Conservation (phyloP, 73 alveolate genomes). For the Breviolum minutum region DNA sequence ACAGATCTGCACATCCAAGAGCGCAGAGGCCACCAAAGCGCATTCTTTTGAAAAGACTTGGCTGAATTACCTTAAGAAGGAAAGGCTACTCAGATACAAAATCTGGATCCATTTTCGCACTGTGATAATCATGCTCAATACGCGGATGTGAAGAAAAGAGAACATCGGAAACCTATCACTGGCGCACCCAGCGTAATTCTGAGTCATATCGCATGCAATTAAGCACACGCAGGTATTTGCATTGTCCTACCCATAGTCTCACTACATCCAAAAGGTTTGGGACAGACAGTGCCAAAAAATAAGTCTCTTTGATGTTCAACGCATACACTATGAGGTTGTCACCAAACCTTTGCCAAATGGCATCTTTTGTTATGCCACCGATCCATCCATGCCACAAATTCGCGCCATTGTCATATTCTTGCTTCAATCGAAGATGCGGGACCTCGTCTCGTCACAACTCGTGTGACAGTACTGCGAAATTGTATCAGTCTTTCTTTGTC, state of each 20-base stretch:
- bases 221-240: constrained; percentile 28
- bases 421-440: constrained; percentile 10
- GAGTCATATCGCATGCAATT: neutral
- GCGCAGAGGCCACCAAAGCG: neutral
- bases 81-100: no score
- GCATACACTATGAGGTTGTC: neutral
- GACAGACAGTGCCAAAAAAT: neutral
- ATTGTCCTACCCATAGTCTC: constrained; percentile 34
- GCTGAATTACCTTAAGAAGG: no score
- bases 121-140: no score
- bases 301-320: neutral
- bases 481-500: no score
- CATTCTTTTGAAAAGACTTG: no score
- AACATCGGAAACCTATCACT: constrained; percentile 32
- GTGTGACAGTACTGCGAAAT: no score
- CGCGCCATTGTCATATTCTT: neutral
- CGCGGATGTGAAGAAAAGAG: neutral
- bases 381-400: no score
- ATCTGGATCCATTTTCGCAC: neutral
- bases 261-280: neutral
- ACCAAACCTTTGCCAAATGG: constrained; percentile 13
- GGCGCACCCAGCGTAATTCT: constrained; percentile 18
- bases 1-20: neutral
- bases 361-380: neutral
- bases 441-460: neutral